Conservation (phyloP, 2,329 filamentous ascomycete species). For the Exophiala oligosperma region DNA sequence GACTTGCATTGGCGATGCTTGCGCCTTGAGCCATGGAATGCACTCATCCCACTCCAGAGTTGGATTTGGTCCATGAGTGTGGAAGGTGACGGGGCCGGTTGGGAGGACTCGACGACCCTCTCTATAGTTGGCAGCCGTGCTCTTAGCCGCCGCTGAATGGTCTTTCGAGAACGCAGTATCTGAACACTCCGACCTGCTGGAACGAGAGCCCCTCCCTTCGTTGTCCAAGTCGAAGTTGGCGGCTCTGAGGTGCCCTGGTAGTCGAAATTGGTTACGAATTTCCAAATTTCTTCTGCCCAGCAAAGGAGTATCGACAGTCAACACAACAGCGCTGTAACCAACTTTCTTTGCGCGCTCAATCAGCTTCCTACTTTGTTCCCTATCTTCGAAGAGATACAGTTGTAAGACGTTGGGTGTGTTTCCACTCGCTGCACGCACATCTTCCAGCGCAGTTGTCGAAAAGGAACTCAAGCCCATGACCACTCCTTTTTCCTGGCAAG, state of each 20-base stretch:
- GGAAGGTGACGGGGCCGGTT: constrained; percentile 82
- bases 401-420: constrained; percentile 45
- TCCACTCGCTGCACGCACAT: constrained; percentile 42
- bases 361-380: constrained; percentile 39
- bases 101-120: constrained; percentile 55
- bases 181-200: too few species aligned
- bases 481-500: constrained; percentile 40
- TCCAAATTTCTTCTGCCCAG: constrained; percentile 42
- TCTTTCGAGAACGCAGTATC: too few species aligned
- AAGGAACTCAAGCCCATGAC: constrained; percentile 48
- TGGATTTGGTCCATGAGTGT: constrained; percentile 93
- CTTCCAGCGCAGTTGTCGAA: constrained; percentile 43
- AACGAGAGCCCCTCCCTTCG: too few species aligned
- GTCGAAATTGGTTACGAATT: constrained; percentile 27
- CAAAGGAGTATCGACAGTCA: constrained; percentile 54
- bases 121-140: constrained; percentile 14
- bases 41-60: constrained; percentile 49
- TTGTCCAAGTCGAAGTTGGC: constrained; percentile 30
- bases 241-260: constrained; percentile 24
- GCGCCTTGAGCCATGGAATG: constrained; percentile 25
- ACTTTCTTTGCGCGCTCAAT: constrained; percentile 42
- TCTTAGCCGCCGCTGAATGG: constrained; percentile 5
- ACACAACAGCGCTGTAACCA: constrained; percentile 52
- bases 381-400: constrained; percentile 52
- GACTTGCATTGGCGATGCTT: constrained; percentile 21